Evolutionary conservation across 108 stramenopile genomes (phyloP), one percentile per base, ranked within the genome.

Genomic region (Pseudonitzschia multiseries): DNA sequence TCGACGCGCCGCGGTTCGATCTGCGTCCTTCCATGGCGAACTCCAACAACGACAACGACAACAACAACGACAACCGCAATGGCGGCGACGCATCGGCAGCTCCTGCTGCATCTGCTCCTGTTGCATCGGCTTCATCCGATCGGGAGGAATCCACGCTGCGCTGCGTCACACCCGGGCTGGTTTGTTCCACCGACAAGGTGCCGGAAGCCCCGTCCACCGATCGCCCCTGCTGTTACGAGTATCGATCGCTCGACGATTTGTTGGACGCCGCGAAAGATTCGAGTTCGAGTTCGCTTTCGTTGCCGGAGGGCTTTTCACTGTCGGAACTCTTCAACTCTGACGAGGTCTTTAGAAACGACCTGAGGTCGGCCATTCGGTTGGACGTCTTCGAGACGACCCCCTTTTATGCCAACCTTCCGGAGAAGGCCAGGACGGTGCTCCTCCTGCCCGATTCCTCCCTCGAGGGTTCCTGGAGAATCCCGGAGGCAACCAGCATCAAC

Each of bases 371-470:
- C 6, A 87, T 89, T 68, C 77, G 91, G 13, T 79, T 87, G 63
- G 91, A 90, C 77, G 79, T 89, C n/a, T 93, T 90, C 52, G 84
- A 89, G 68, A 75, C 85, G 5, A 84, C 89, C 18, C 86, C 88
- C 6, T 79, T 76, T 3, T 89, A 91, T 65, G 77, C 76, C n/a
- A 73, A 68, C 13, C 71, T 91, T 72, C 80, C 85, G 1, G 86
- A 83, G 42, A 91, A 88, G 79, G 90, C 87, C 54, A 48, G 75
- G 48, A 57, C 72, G 31, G 78, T 91, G 59, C 65, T 91, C 22
- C 68, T 91, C 50, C 50, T 86, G 8, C 88, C 85, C 5, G 91
- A 92, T 71, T 90, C 92, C 1, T 88, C 87, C 5, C 65, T 90
- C 48, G 87, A 93, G 56, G 89, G 92, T 53, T 87, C 88, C 12